phyloP scores from a whole-genome alignment of 352 stramenopile genomes.

The Phytophthora boehmeriae region DNA sequence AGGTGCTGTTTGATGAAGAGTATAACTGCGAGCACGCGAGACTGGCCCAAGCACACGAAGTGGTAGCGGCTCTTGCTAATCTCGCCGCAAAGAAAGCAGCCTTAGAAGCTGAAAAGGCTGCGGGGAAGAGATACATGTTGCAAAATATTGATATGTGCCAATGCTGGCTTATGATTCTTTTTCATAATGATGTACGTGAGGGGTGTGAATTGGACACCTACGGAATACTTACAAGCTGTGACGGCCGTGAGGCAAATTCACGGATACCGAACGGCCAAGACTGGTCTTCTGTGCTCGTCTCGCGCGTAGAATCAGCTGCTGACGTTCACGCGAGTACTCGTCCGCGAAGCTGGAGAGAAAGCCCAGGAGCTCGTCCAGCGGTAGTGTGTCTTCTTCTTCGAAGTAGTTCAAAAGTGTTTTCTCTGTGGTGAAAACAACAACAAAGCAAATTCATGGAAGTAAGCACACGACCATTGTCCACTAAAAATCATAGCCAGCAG shows the following conservation, averaged over 20 bases:
- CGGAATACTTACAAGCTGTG: conserved; percentile 30
- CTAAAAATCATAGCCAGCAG: conserved; percentile 1
- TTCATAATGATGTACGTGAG: background rate
- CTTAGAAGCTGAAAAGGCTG: no score
- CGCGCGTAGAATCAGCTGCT: conserved; percentile 41
- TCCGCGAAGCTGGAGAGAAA: conserved; percentile 67
- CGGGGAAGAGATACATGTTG: no score
- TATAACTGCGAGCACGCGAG: no score
- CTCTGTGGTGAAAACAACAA: conserved; percentile 34
- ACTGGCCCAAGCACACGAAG: no score
- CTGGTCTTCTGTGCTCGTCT: conserved; percentile 22
- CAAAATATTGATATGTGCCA: conserved; percentile 3
- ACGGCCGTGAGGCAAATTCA: conserved; percentile 23
- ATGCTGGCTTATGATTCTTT: conserved; percentile 1
- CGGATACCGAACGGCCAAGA: conserved; percentile 9
- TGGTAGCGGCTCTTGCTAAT: no score
- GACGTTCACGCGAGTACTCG: conserved; percentile 64
- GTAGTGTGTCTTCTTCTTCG: conserved; percentile 68
- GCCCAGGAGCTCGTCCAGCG: conserved; percentile 69
- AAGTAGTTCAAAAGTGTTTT: conserved; percentile 77
- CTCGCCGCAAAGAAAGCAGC: no score
- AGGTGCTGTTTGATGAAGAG: no score
- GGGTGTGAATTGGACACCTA: background rate
- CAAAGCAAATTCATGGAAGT: background rate
- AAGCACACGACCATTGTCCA: background rate